Base-by-base conservation (phyloP, 129 eudicot species). In the Pseudognaphalium luteoalbum region DNA sequence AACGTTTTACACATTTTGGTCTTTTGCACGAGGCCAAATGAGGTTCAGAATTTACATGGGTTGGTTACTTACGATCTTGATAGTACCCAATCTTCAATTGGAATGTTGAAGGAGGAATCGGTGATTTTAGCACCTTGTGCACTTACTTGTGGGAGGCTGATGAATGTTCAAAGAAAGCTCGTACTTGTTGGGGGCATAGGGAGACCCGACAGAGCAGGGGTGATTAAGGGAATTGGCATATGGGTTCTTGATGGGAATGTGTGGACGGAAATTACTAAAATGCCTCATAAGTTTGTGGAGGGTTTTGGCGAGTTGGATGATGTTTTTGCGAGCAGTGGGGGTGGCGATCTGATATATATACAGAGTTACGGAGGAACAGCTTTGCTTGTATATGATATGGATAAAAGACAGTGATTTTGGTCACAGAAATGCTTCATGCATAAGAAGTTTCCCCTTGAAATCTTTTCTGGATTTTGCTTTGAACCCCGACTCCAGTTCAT, bases 171-270 rank as follows among this genome's bases (percentile, higher is more conserved):
- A 12, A 66, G 83, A 14, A 73, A 78, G 78, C 73, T 85, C 3
- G 89, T 88, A 33, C 66, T 88, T 77, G 89, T 85, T 57, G 92
- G 92, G 15, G 92, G 92, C 16, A 72, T 85, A 0, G 89, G 85
- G 66, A 83, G 77, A 67, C 66, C 29, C 16, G 79, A 81, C 52
- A 70, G 87, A 2, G 77, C 84, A 14, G 87, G 85, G 66, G 51
- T 85, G 47, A 83, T 83, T 29, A 86, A 67, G 85, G 88, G 87
- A 22, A 67, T 88, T 44, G 85, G 92, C 29, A 62, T 88, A 10
- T 88, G 92, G 89, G 82, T 75, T 21, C 85, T 88, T 57, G 62
- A 71, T 33, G 87, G 84, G 47, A 68, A 30, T 39, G 70, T 39
- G 7, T 83, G 87, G 92, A 81, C 51, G 6, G 82, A 88, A 81